These are phyloP conservation scores for Lentinula edodes DNA, from an alignment of 768 basidiomycete genomes.

Conservation along the genomic window DNA sequence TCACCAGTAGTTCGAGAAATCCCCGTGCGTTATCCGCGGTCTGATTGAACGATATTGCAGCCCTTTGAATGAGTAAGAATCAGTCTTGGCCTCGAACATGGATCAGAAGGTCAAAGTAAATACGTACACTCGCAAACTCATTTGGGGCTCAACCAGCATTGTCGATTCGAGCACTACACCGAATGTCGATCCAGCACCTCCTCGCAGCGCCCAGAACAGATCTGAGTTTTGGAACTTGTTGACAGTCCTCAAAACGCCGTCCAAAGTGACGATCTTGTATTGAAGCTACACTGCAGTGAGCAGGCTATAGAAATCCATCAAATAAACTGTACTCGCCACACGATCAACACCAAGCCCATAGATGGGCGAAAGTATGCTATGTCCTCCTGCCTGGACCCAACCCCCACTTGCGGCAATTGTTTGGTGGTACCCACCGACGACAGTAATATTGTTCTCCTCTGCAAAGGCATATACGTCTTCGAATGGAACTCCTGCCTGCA, in stretches of 20 bases:
- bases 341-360: constrained; percentile 19
- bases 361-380: constrained; percentile 16
- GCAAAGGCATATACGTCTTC: constrained; percentile 28
- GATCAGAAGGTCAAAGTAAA: neutral
- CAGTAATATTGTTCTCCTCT: constrained; percentile 27
- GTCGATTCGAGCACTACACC: constrained; percentile 20
- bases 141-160: constrained; percentile 11
- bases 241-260: constrained; percentile 24
- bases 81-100: no score
- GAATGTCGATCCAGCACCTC: constrained; percentile 32
- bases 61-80: constrained; percentile 12
- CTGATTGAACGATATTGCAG: constrained; percentile 19
- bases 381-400: constrained; percentile 22
- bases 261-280: constrained; percentile 29
- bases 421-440: constrained; percentile 25
- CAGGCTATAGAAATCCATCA: neutral
- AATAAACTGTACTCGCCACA: constrained; percentile 13
- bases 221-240: constrained; percentile 27
- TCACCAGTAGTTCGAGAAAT: constrained; percentile 22
- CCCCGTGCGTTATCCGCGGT: constrained; percentile 14
- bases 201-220: constrained; percentile 28
- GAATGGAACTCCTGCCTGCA: constrained; percentile 24
- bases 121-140: constrained; percentile 15
- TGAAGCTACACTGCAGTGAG: constrained; percentile 13
- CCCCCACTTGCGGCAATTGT: constrained; percentile 28